Evolutionary conservation across 176 grass and related monocot species (phyloP).

Genomic region (Triticum urartu): DNA sequence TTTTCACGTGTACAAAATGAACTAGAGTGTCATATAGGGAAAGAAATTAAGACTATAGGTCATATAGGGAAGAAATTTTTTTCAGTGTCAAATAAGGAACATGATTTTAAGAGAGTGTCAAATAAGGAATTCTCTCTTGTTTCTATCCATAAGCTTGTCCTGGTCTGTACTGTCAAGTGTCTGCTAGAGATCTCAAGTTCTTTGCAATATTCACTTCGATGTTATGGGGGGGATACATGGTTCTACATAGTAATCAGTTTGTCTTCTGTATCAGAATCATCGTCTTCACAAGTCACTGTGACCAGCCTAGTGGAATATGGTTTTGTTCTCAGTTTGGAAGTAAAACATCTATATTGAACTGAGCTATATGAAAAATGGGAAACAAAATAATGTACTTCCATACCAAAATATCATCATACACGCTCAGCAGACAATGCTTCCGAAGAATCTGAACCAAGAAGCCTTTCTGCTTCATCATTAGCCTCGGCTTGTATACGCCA

Average conservation of each 20-base stretch:
- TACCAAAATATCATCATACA: constrained; percentile 42
- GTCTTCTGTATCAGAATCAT: neutral
- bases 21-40: too few relatives aligned
- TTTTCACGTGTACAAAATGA: too few relatives aligned
- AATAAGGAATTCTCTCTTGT: neutral
- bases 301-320: neutral
- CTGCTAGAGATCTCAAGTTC: neutral
- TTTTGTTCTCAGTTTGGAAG: neutral
- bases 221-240: neutral
- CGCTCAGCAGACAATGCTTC: constrained; percentile 48
- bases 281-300: neutral
- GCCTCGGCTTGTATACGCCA: constrained; percentile 97
- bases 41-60: too few relatives aligned
- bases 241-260: neutral
- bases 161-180: neutral
- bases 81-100: too few relatives aligned
- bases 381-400: neutral
- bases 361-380: neutral
- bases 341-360: constrained; percentile 1
- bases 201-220: neutral
- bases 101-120: too few relatives aligned
- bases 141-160: neutral
- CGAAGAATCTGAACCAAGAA: constrained; percentile 70
- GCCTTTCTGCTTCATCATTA: constrained; percentile 98
- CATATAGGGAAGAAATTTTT: too few relatives aligned